Evolutionary conservation across 495 filamentous ascomycete species (phyloP).

Genomic region (Trichoderma virens): DNA sequence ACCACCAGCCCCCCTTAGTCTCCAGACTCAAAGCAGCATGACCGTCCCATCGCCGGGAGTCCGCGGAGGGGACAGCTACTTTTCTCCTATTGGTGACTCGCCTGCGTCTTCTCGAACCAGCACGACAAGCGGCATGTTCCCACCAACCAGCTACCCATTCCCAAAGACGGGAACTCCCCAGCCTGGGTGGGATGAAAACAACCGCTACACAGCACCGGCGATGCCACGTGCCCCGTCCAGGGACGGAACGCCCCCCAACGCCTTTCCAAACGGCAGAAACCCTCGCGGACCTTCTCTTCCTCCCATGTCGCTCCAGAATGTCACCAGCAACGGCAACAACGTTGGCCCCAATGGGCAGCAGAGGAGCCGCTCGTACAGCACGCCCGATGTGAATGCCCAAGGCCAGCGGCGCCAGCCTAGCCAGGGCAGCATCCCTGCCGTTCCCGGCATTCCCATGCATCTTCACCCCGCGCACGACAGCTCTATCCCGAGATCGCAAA

Average conservation of each 20-base stretch:
- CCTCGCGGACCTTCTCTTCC: conserved; percentile 76
- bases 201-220: conserved; percentile 81
- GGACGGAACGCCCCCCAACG: conserved; percentile 59
- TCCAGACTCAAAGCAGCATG: conserved; percentile 61
- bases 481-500: conserved; percentile 45
- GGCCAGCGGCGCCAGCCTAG: conserved; percentile 25
- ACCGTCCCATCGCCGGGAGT: conserved; percentile 36
- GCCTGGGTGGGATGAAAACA: conserved; percentile 55
- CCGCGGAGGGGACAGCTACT: conserved; percentile 67
- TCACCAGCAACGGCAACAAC: conserved; percentile 29
- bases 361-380: conserved; percentile 54
- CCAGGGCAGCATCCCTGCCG: conserved; percentile 39
- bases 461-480: conserved; percentile 43
- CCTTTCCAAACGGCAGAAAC: conserved; percentile 58
- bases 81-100: conserved; percentile 80
- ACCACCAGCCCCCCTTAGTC: conserved; percentile 48
- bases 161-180: conserved; percentile 63
- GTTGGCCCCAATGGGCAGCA: conserved; percentile 15
- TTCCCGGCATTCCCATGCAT: conserved; percentile 50
- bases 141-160: conserved; percentile 61
- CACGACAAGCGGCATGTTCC: conserved; percentile 49
- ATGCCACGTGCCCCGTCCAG: conserved; percentile 70
- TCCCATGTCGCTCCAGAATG: conserved; percentile 49
- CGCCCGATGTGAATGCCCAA: conserved; percentile 51
- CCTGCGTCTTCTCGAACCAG: conserved; percentile 77